These are phyloP conservation scores for Lichtheimia hyalospora DNA, from an alignment of 371 early-diverging fungal genomes.

Conservation along the genomic window DNA sequence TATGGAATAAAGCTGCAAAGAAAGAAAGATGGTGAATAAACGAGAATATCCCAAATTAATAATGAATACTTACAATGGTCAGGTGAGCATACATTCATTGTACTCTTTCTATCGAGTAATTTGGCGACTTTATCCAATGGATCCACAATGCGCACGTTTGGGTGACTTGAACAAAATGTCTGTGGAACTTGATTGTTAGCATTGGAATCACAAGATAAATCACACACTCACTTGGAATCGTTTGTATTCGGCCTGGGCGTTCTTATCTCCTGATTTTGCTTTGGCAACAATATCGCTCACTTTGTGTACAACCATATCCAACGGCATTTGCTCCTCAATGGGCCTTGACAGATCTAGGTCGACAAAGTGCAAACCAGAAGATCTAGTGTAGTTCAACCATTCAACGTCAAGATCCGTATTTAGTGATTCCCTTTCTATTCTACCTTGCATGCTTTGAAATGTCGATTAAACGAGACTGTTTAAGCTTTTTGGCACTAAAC, in stretches of 20 bases:
- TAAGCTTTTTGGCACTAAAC: conserved; percentile 38
- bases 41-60: too few relatives aligned
- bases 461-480: conserved; percentile 40
- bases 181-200: conserved; percentile 3
- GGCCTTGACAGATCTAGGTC: conserved; percentile 39
- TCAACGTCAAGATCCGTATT: too few relatives aligned
- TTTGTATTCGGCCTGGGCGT: conserved; percentile 25
- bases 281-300: conserved; percentile 43
- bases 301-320: conserved; percentile 52
- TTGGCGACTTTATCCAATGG: conserved; percentile 37
- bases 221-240: conserved; percentile 27
- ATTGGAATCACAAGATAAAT: neutral
- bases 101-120: conserved; percentile 35
- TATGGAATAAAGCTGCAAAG: conserved; percentile 23
- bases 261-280: conserved; percentile 27
- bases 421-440: neutral
- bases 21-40: neutral
- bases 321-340: conserved; percentile 29
- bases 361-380: conserved; percentile 31
- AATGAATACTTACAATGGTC: too few relatives aligned
- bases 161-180: conserved; percentile 31
- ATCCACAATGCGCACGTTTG: conserved; percentile 34
- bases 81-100: conserved; percentile 12
- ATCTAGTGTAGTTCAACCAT: conserved; percentile 13
- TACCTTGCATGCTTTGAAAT: conserved; percentile 44